phyloP scores from a whole-genome alignment of 164 flowering plant species.

The Berberis thunbergii region DNA sequence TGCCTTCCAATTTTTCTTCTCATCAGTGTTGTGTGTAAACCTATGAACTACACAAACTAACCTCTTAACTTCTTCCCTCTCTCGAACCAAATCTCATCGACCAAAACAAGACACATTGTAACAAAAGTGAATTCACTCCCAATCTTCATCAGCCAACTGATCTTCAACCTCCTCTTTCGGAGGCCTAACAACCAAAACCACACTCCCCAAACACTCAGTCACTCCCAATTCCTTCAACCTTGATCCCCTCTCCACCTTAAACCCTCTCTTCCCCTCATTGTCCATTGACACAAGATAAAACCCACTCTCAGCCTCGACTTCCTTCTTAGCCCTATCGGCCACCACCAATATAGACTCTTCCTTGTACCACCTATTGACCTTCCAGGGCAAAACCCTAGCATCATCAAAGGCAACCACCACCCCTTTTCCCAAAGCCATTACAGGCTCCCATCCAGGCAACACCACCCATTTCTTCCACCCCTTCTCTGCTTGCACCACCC shows the following conservation, averaged over 20 bases:
- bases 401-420: conserved; percentile 59
- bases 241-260: conserved; percentile 65
- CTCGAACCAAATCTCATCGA: no score
- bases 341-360: conserved; percentile 77
- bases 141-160: conserved; percentile 64
- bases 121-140: conserved; percentile 40
- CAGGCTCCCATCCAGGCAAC: conserved; percentile 71
- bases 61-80: no score
- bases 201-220: conserved; percentile 52
- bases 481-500: conserved; percentile 66
- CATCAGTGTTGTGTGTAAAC: no score
- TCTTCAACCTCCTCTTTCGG: conserved; percentile 57
- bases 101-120: no score
- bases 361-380: conserved; percentile 50
- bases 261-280: conserved; percentile 19
- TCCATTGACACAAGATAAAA: conserved; percentile 37
- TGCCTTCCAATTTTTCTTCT: no score
- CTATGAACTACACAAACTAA: no score
- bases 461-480: conserved; percentile 83
- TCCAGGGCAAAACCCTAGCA: conserved; percentile 82
- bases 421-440: conserved; percentile 36
- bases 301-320: conserved; percentile 48
- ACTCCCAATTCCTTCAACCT: conserved; percentile 51
- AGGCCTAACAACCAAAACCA: conserved; percentile 82
- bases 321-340: conserved; percentile 49